These are phyloP conservation scores for Mucor indicus DNA, from an alignment of 371 early-diverging fungal genomes.

Conservation along the genomic window DNA sequence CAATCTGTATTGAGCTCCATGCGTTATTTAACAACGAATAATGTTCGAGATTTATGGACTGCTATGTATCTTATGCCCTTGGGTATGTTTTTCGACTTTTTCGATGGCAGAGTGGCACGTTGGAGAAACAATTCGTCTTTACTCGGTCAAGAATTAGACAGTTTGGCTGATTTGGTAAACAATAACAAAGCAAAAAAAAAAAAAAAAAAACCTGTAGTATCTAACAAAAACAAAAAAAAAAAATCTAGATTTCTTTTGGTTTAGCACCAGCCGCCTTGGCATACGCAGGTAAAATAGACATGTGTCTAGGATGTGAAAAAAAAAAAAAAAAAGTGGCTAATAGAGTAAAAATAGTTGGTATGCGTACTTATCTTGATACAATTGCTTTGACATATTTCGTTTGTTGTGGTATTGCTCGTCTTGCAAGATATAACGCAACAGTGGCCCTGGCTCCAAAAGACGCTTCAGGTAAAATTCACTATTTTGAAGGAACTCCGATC, in stretches of 20 bases:
- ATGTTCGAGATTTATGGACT: constrained; percentile 57
- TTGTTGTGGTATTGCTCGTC: constrained; percentile 83
- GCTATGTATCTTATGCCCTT: constrained; percentile 76
- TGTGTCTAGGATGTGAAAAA: not conserved
- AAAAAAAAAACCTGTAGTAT: not conserved
- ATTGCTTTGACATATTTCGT: constrained; percentile 82
- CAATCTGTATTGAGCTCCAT: constrained; percentile 78
- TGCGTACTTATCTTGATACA: constrained; percentile 80
- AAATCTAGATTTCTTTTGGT: constrained; percentile 72
- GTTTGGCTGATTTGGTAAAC: constrained; percentile 82
- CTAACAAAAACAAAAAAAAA: not conserved
- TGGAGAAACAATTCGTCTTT: constrained; percentile 75
- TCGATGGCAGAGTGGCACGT: constrained; percentile 89
- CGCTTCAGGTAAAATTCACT: constrained; percentile 68
- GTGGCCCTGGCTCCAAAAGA: constrained; percentile 80
- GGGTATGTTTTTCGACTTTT: constrained; percentile 79
- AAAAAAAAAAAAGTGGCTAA: not conserved
- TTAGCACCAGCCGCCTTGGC: constrained; percentile 86
- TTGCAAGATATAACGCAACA: constrained; percentile 89
- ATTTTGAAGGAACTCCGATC: constrained; percentile 92
- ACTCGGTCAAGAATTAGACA: constrained; percentile 80
- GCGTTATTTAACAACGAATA: constrained; percentile 73
- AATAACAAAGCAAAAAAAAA: not conserved
- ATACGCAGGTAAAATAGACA: constrained; percentile 64
- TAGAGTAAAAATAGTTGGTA: constrained; percentile 51